Evolutionary conservation across 345 rosid species (phyloP).

Genomic region (Heritiera fomes): DNA sequence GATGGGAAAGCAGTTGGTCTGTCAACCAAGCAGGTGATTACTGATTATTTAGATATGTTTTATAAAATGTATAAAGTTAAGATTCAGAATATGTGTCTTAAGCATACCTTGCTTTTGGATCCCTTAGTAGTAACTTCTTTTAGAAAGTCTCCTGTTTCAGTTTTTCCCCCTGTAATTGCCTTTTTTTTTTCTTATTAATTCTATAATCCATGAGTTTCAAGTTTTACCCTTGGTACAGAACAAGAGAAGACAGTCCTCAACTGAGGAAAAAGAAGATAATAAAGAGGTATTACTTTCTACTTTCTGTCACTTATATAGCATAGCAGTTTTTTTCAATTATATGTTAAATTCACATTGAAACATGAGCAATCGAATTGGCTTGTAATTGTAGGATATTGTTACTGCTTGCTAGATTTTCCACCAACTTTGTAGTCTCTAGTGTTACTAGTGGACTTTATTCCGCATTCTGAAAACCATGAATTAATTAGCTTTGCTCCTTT

Average conservation of each 20-base stretch:
- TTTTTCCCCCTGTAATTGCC: background rate
- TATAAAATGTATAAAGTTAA: background rate
- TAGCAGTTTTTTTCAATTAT: background rate
- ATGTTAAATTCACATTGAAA: background rate
- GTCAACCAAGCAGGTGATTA: constrained; percentile 64
- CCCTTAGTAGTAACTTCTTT: background rate
- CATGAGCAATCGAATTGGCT: background rate
- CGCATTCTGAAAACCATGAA: constrained; percentile 9
- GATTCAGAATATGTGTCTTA: background rate
- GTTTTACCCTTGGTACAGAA: constrained; percentile 34
- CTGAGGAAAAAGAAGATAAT: constrained; percentile 45
- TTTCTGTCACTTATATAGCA: background rate
- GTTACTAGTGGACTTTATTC: background rate
- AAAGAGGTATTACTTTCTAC: constrained; percentile 48
- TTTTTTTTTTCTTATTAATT: background rate
- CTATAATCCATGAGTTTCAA: background rate
- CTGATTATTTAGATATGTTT: background rate
- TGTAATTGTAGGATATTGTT: background rate
- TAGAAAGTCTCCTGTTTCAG: background rate
- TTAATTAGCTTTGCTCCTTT: constrained; percentile 19
- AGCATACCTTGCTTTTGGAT: background rate
- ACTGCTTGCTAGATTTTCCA: constrained; percentile 9
- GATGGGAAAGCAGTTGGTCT: constrained; percentile 45
- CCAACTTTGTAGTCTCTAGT: background rate
- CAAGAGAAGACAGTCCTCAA: constrained; percentile 45